phyloP scores from a whole-genome alignment of 2,329 filamentous ascomycete species.

The Aureobasidium sp. region DNA sequence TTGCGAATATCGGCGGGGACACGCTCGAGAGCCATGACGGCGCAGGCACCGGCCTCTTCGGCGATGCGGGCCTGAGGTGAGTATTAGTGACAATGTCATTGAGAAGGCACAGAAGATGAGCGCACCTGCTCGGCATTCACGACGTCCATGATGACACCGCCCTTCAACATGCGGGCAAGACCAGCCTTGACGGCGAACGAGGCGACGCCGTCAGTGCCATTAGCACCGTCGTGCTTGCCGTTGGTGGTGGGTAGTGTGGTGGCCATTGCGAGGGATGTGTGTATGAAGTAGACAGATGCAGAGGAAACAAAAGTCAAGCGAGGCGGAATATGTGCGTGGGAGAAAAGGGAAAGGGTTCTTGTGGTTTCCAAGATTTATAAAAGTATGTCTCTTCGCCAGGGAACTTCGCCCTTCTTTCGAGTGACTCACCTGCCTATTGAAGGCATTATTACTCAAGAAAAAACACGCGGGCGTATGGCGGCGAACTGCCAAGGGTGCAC shows the following conservation, averaged over 20 bases:
- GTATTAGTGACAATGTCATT: not conserved
- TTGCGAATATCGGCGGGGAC: conserved; percentile 93
- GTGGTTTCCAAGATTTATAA: not conserved
- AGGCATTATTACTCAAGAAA: conserved; percentile 11
- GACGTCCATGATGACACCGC: conserved; percentile 99
- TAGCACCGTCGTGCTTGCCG: conserved; percentile 28
- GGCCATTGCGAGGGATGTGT: conserved; percentile 31
- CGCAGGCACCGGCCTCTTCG: conserved; percentile 89
- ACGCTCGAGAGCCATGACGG: conserved; percentile 97
- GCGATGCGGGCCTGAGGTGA: conserved; percentile 75
- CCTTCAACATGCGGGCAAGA: conserved; percentile 95
- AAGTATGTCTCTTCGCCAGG: not conserved
- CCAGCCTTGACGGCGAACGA: conserved; percentile 90
- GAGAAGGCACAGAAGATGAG: not conserved
- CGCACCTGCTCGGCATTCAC: conserved; percentile 75
- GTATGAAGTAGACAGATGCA: not conserved
- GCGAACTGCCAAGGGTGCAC: not conserved
- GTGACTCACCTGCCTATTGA: conserved; percentile 12
- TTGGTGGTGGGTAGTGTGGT: conserved; percentile 44
- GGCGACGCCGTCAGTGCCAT: conserved; percentile 31
- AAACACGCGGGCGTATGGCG: conserved; percentile 8
- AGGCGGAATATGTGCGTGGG: not conserved
- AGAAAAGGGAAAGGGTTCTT: not conserved
- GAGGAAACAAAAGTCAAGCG: not conserved
- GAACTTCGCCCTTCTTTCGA: conserved; percentile 7